phyloP scores from a whole-genome alignment of 768 basidiomycete species.

The Dictyophora rubrovolvata region DNA sequence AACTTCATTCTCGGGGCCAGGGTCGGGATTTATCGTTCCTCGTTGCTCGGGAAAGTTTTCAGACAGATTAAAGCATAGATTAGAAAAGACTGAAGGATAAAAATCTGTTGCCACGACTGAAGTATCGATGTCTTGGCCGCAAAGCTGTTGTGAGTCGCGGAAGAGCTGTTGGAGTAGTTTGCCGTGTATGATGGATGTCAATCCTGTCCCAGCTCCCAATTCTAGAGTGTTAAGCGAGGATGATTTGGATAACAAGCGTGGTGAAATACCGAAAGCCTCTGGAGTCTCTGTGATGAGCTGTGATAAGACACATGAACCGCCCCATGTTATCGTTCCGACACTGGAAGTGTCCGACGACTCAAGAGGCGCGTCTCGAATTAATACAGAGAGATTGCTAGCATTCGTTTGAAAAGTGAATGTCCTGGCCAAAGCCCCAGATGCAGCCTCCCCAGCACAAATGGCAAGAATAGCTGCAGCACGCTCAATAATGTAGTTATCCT shows the following conservation, averaged over 20 bases:
- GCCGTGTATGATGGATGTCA: slow-evolving; percentile 33
- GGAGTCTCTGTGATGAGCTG: slow-evolving; percentile 60
- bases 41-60: slow-evolving; percentile 23
- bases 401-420: slow-evolving; percentile 34
- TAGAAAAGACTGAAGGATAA: slow-evolving; percentile 37
- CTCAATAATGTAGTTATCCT: slow-evolving; percentile 26
- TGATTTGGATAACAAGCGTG: background rate
- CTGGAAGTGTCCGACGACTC: slow-evolving; percentile 60
- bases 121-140: background rate
- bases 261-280: slow-evolving; percentile 30
- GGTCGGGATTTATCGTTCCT: background rate
- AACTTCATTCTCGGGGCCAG: background rate
- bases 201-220: slow-evolving; percentile 48
- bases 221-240: slow-evolving; percentile 34
- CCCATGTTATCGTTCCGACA: slow-evolving; percentile 86
- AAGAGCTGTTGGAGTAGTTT: slow-evolving; percentile 17
- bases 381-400: slow-evolving; percentile 18
- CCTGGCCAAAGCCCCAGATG: slow-evolving; percentile 49
- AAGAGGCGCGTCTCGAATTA: slow-evolving; percentile 58
- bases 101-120: slow-evolving; percentile 38
- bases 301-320: slow-evolving; percentile 70
- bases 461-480: slow-evolving; percentile 56
- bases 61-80: slow-evolving; percentile 34
- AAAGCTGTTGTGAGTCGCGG: background rate
- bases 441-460: slow-evolving; percentile 50